Evolutionary conservation across 2,329 filamentous ascomycete genomes (phyloP), one percentile per base, ranked within the genome.

Genomic region (Pyrenochaeta sp.): DNA sequence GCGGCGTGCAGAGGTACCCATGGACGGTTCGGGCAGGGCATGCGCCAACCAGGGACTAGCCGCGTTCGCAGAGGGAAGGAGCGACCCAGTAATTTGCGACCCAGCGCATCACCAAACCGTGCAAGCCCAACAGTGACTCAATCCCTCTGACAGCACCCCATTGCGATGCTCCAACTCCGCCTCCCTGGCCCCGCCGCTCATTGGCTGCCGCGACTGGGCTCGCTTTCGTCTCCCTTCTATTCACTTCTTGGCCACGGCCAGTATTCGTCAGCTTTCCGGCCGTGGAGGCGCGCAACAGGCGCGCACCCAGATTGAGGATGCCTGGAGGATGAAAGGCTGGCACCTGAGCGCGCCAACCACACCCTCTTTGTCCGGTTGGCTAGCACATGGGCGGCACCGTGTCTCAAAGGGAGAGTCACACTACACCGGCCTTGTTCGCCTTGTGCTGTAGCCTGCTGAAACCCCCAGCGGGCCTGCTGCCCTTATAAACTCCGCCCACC

Each of bases 231-330:
- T 50, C 62, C 65, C 61, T 76, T 75, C 72, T 59, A 71, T 64
- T 65, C 63, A 59, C 65, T 72, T 72, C 71, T 66, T 70, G 68
- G 67, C 71, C 66, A 62, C 67, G 63, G 59, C 61, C 51, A 59
- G 52, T 52, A 70, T 72, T 71, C 68, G 68, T 72, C 67, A 72
- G 69, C 70, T 62, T 63, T 54, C 59, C 69, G 68, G 71, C 71
- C 70, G 69, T 63, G 70, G 64, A 47, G 44, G 39, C 61, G 53
- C 53, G 45, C 49, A 28, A 39, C 49, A 63, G 47, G 53, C 57
- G 50, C 50, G 59, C 52, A 34, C 53, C 61, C 54, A 62, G 55
- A 64, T 63, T 62, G 58, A 62, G 7, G 63, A 69, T 71, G 68
- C 65, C 67, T 67, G 65, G 60, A 59, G 54, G 28, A 57, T 49